Percentiles rank a stretch among this genome's conserved stretches.
Evolutionary conservation across 441 rosid genomes (phyloP).

Genomic region (Pelargonium australe): DNA sequence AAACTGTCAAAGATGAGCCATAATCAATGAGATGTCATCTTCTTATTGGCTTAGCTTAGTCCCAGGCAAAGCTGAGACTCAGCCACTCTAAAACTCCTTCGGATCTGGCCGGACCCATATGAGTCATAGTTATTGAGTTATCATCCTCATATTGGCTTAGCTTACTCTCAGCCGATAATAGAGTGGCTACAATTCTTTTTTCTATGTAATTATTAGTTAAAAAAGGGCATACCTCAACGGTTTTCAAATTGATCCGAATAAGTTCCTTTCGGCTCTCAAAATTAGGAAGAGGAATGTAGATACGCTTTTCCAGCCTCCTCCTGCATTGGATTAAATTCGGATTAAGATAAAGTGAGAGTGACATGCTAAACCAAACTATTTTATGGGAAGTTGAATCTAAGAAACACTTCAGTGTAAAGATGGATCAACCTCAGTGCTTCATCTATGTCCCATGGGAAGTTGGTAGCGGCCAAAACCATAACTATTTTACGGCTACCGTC

Average conservation of each 20-base stretch:
- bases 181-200: too few relatives aligned
- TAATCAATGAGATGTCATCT: too few relatives aligned
- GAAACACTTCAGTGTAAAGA: constrained; percentile 1
- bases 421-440: constrained; percentile 78
- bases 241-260: constrained; percentile 85
- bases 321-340: constrained; percentile 38
- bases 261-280: constrained; percentile 97
- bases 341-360: constrained; percentile 9
- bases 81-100: too few relatives aligned
- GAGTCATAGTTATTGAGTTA: too few relatives aligned
- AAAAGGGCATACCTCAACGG: constrained; percentile 68
- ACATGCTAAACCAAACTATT: constrained; percentile 4
- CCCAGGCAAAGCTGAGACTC: too few relatives aligned
- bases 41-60: too few relatives aligned
- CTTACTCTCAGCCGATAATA: too few relatives aligned
- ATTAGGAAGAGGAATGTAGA: constrained; percentile 93
- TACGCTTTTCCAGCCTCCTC: constrained; percentile 98
- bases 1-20: too few relatives aligned
- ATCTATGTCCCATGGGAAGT: constrained; percentile 99
- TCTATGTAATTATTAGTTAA: neutral
- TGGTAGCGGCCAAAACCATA: constrained; percentile 98
- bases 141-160: too few relatives aligned
- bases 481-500: constrained; percentile 94
- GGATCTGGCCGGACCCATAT: too few relatives aligned
- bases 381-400: neutral